Percentiles rank a stretch among this genome's conserved stretches.
phyloP scores from a whole-genome alignment of 1,284 basidiomycete genomes.

The Pseudozyma flocculosa region DNA sequence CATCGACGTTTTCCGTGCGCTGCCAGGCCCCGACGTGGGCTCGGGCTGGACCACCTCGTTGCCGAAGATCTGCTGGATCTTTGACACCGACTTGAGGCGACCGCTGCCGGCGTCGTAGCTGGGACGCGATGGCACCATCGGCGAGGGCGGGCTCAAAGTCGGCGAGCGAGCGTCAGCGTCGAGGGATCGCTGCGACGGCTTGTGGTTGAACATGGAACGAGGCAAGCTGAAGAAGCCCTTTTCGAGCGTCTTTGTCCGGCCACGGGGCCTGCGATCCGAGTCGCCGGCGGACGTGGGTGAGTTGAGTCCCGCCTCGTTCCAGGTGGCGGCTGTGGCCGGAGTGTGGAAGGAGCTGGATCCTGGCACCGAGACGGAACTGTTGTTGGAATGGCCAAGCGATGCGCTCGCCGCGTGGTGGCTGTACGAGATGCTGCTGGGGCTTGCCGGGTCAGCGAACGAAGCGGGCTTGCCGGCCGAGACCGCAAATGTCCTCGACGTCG shows the following conservation, averaged over 20 bases:
- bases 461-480: neutral
- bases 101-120: neutral
- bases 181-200: neutral
- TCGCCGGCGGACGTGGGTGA: neutral
- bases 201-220: neutral
- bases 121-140: too few species aligned
- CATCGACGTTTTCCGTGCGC: neutral
- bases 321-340: neutral
- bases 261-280: neutral
- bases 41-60: constrained; percentile 5
- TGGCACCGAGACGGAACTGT: too few species aligned
- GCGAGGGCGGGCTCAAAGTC: neutral
- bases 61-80: constrained; percentile 22
- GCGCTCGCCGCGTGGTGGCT: neutral
- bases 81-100: constrained; percentile 13
- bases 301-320: neutral
- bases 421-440: neutral
- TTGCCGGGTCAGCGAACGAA: neutral
- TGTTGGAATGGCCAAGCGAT: neutral
- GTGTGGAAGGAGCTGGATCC: too few species aligned
- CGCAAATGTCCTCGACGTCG: too few species aligned
- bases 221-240: neutral
- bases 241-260: neutral
- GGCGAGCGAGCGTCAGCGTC: neutral
- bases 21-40: too few species aligned